Conservation (phyloP, 129 eudicot species). For the Smallanthus sonchifolius region DNA sequence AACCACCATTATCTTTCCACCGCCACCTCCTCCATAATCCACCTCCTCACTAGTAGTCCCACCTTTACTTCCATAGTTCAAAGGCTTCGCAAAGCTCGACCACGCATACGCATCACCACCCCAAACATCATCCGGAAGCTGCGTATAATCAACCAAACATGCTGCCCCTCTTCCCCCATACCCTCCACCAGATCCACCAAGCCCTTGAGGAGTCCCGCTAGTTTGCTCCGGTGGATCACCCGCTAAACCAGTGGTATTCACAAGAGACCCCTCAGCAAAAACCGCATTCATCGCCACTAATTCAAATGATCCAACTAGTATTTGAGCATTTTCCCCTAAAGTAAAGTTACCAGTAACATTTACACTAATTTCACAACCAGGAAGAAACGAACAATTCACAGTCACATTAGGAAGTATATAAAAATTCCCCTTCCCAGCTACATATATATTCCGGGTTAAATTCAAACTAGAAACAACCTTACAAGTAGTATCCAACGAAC, state of each 20-base stretch:
- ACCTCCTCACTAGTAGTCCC: too few species aligned
- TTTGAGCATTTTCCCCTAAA: constrained; percentile 55
- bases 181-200: constrained; percentile 86
- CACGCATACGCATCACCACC: constrained; percentile 90
- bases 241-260: constrained; percentile 63
- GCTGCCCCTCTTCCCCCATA: constrained; percentile 90
- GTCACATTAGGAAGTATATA: constrained; percentile 63
- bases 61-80: constrained; percentile 32
- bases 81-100: constrained; percentile 51
- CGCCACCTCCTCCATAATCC: too few species aligned
- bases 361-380: constrained; percentile 58
- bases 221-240: constrained; percentile 81
- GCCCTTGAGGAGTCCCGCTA: constrained; percentile 78
- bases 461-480: constrained; percentile 61
- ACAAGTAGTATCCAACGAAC: constrained; percentile 78
- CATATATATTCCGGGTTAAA: constrained; percentile 51
- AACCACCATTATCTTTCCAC: constrained; percentile 23
- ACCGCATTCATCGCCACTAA: constrained; percentile 51
- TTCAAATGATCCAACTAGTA: constrained; percentile 48
- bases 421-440: constrained; percentile 76
- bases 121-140: constrained; percentile 85
- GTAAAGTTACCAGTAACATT: constrained; percentile 69
- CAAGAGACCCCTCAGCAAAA: constrained; percentile 48
- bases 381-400: constrained; percentile 37
- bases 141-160: constrained; percentile 57